Percentiles rank a stretch among this genome's conserved stretches.
Evolutionary conservation across 2,329 filamentous ascomycete species (phyloP).

Genomic region (Eutypa lata): DNA sequence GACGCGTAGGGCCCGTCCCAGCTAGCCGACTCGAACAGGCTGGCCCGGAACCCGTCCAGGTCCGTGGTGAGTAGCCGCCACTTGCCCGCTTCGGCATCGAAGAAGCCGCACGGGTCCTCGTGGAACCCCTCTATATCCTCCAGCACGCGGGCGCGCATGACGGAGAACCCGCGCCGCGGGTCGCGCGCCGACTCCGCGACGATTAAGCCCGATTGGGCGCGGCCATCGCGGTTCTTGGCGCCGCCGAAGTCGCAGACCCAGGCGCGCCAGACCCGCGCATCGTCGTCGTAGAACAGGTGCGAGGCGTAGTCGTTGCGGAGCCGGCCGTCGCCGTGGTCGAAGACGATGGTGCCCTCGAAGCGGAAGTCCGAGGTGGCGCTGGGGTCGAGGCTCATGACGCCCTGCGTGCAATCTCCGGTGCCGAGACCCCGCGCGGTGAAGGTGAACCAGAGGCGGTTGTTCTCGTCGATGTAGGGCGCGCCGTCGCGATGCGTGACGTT

Average conservation of each 20-base stretch:
- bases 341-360: slow-evolving; percentile 2
- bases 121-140: not conserved
- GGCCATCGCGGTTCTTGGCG: not conserved
- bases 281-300: slow-evolving; percentile 2
- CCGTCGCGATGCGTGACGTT: not conserved
- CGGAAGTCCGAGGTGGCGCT: slow-evolving; percentile 1
- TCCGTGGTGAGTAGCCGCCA: slow-evolving; percentile 3
- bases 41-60: not conserved
- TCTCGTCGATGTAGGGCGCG: not conserved
- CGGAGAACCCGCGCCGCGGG: slow-evolving; percentile 1
- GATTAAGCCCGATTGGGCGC: not conserved
- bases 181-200: slow-evolving; percentile 1
- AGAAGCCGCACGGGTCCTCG: slow-evolving; percentile 2
- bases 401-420: slow-evolving; percentile 1
- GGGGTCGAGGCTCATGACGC: slow-evolving; percentile 2
- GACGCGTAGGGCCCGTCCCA: slow-evolving; percentile 1
- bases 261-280: not conserved
- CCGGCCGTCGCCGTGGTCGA: slow-evolving; percentile 2
- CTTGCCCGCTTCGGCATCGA: not conserved
- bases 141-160: not conserved
- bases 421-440: slow-evolving; percentile 3
- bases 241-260: slow-evolving; percentile 3
- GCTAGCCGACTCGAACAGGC: not conserved
- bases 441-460: slow-evolving; percentile 1
- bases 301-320: slow-evolving; percentile 4